phyloP scores from a whole-genome alignment of 768 basidiomycete genomes.

The Pulveroboletus frians region DNA sequence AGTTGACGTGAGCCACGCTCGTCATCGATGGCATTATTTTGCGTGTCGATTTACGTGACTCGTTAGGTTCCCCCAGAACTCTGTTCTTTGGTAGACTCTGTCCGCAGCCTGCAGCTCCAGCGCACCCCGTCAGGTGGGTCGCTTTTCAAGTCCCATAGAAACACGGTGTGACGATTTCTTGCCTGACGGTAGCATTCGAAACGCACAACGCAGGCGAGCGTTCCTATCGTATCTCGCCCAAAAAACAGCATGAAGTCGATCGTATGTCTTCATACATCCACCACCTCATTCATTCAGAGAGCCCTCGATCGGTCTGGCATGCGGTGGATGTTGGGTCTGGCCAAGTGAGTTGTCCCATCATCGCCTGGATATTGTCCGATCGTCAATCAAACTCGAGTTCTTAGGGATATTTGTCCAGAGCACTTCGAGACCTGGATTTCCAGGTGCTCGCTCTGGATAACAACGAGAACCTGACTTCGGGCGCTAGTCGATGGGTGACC shows the following conservation, averaged over 20 bases:
- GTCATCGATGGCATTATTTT: background rate
- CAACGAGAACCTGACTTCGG: slow-evolving; percentile 52
- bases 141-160: background rate
- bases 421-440: slow-evolving; percentile 31
- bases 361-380: background rate
- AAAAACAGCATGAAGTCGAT: slow-evolving; percentile 68
- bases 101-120: slow-evolving; percentile 25
- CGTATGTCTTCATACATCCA: slow-evolving; percentile 56
- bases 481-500: slow-evolving; percentile 45
- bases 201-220: slow-evolving; percentile 3
- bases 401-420: slow-evolving; percentile 62
- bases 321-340: slow-evolving; percentile 74
- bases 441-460: slow-evolving; percentile 67
- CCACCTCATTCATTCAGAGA: slow-evolving; percentile 28
- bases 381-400: background rate
- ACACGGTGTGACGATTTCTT: background rate
- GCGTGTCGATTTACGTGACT: background rate
- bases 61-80: slow-evolving; percentile 23
- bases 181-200: slow-evolving; percentile 6
- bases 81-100: slow-evolving; percentile 17
- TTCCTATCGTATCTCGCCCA: slow-evolving; percentile 60
- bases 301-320: slow-evolving; percentile 30
- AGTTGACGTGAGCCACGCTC: slow-evolving; percentile 14
- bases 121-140: slow-evolving; percentile 18
- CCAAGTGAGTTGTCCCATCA: slow-evolving; percentile 39